Conservation (phyloP, 2,329 filamentous ascomycete species). For the Fusarium staphyleae region DNA sequence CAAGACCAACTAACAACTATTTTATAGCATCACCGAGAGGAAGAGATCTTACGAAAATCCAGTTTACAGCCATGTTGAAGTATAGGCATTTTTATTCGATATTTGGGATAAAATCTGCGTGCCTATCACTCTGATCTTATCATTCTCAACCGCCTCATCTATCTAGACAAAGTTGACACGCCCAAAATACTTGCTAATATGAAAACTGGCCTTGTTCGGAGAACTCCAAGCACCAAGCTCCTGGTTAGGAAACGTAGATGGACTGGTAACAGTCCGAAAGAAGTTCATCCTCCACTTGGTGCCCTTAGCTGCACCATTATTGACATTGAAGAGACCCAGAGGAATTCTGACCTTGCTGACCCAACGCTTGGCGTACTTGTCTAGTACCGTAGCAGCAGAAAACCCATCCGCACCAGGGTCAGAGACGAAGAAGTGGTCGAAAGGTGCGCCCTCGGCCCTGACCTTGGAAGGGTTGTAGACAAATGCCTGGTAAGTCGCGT, state of each 20-base stretch:
- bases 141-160: neutral
- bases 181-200: constrained; percentile 56
- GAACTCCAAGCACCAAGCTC: constrained; percentile 55
- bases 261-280: constrained; percentile 55
- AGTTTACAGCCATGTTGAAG: neutral
- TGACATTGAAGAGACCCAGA: constrained; percentile 58
- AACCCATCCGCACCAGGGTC: constrained; percentile 53
- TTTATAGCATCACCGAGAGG: too few relatives aligned
- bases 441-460: constrained; percentile 49
- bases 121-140: neutral
- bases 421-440: constrained; percentile 53
- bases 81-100: too few relatives aligned
- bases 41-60: too few relatives aligned
- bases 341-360: constrained; percentile 52
- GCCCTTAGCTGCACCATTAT: constrained; percentile 50
- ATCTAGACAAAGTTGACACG: constrained; percentile 48
- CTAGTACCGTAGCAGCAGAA: constrained; percentile 49
- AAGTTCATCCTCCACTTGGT: constrained; percentile 62
- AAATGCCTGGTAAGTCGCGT: constrained; percentile 59
- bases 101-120: neutral
- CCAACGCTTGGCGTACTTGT: constrained; percentile 49
- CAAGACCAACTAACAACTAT: too few relatives aligned
- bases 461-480: constrained; percentile 59
- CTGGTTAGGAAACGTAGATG: constrained; percentile 53
- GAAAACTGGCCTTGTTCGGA: constrained; percentile 55